phyloP scores from a whole-genome alignment of 148 eudicot genomes.

The Rhododendron mucronatum region DNA sequence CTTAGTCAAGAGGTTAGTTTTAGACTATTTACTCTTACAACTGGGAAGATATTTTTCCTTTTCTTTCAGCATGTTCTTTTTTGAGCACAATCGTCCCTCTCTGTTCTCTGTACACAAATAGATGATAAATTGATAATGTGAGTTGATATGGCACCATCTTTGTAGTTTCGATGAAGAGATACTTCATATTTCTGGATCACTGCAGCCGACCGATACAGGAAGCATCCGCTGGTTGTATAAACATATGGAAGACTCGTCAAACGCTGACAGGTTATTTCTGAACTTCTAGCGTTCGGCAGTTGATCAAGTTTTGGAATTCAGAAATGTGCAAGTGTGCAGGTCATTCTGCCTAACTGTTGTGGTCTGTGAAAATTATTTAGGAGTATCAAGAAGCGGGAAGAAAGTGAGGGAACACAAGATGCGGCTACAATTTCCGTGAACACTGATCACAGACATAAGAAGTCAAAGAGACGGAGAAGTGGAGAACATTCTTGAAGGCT shows the following conservation, averaged over 20 bases:
- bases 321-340: background rate
- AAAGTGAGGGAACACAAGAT: constrained; percentile 14
- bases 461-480: constrained; percentile 45
- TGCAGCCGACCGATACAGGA: constrained; percentile 65
- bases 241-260: constrained; percentile 36
- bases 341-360: background rate
- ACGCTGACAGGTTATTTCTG: constrained; percentile 42
- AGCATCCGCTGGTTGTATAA: constrained; percentile 50
- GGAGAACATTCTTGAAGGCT: constrained; percentile 26
- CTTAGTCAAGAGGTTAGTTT: constrained; percentile 59
- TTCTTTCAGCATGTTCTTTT: background rate
- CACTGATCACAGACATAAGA: constrained; percentile 33
- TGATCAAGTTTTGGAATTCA: background rate
- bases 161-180: constrained; percentile 85
- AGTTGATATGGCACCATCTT: background rate
- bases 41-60: background rate
- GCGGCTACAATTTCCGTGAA: constrained; percentile 20
- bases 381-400: constrained; percentile 35
- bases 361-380: constrained; percentile 19
- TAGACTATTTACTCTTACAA: background rate
- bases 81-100: background rate
- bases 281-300: background rate
- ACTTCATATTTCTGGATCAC: constrained; percentile 71
- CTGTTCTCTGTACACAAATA: background rate
- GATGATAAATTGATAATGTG: background rate